phyloP scores from a whole-genome alignment of 2,329 filamentous ascomycete species.

The Cytospora piceae region DNA sequence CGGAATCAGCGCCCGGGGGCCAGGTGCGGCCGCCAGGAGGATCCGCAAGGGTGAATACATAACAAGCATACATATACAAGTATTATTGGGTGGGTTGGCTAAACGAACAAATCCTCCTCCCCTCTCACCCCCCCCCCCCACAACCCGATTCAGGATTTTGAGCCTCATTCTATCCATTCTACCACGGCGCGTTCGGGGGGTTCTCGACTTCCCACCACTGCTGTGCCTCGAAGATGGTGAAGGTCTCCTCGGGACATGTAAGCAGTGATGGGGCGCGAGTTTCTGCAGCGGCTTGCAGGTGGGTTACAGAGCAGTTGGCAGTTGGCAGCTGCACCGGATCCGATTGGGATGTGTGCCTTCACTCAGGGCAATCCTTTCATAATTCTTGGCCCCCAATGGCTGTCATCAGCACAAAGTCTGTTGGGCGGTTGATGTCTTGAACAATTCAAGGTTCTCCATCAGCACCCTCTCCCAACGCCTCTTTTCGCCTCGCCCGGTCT shows the following conservation, averaged over 20 bases:
- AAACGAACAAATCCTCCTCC: conserved; percentile 1
- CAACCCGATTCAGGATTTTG: conserved; percentile 24
- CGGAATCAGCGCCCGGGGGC: conserved; percentile 16
- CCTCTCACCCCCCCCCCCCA: conserved; percentile 6
- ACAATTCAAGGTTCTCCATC: background rate
- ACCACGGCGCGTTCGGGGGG: conserved; percentile 27
- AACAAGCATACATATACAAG: background rate
- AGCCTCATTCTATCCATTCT: conserved; percentile 22
- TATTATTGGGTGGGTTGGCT: conserved; percentile 4
- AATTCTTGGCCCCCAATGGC: conserved; percentile 21
- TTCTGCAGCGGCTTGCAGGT: background rate
- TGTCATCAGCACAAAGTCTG: conserved; percentile 6
- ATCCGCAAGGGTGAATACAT: background rate
- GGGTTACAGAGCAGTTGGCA: background rate
- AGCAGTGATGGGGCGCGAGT: background rate
- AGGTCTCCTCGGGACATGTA: background rate
- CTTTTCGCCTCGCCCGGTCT: background rate
- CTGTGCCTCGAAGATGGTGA: background rate
- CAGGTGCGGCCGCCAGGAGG: conserved; percentile 30
- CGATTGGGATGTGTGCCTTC: background rate
- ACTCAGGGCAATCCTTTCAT: background rate
- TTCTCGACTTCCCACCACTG: conserved; percentile 18
- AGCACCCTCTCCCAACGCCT: conserved; percentile 9
- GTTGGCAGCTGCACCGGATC: background rate
- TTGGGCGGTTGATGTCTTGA: conserved; percentile 3